Percentiles rank a stretch among this genome's conserved stretches.
phyloP scores from a whole-genome alignment of 352 stramenopile genomes.

The Pythium apleroticum region DNA sequence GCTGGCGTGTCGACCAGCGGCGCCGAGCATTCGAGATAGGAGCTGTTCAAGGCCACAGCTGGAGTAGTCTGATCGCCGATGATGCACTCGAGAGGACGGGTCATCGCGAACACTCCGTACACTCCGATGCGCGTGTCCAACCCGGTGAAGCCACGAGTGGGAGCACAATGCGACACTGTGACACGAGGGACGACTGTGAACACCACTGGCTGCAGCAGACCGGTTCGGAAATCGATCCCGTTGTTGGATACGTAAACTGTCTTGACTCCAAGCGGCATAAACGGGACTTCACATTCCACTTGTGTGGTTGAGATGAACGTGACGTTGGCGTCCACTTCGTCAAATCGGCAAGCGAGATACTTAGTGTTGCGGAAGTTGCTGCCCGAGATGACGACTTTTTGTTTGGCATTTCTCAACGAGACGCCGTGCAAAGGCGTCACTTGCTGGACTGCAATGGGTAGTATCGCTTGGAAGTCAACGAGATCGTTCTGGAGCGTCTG shows the following conservation, averaged over 20 bases:
- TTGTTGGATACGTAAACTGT: slow-evolving; percentile 58
- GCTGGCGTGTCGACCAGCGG: not conserved
- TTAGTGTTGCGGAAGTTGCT: slow-evolving; percentile 52
- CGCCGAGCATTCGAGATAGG: slow-evolving; percentile 18
- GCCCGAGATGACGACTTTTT: slow-evolving; percentile 36
- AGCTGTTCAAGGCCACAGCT: slow-evolving; percentile 16
- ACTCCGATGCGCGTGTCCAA: slow-evolving; percentile 11
- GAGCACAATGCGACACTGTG: slow-evolving; percentile 2
- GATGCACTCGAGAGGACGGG: slow-evolving; percentile 13
- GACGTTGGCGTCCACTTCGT: slow-evolving; percentile 25
- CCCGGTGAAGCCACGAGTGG: slow-evolving; percentile 7
- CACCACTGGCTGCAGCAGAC: not conserved
- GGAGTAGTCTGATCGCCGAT: not conserved
- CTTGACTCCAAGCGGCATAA: slow-evolving; percentile 39
- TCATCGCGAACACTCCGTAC: slow-evolving; percentile 20
- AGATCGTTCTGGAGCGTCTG: slow-evolving; percentile 31
- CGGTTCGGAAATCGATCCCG: slow-evolving; percentile 42
- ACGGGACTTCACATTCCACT: slow-evolving; percentile 61
- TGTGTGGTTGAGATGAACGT: slow-evolving; percentile 44
- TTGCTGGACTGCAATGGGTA: slow-evolving; percentile 30
- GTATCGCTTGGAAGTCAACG: slow-evolving; percentile 34
- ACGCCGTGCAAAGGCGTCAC: slow-evolving; percentile 19
- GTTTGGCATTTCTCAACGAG: slow-evolving; percentile 8
- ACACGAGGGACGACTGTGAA: slow-evolving; percentile 19
- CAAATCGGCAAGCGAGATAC: slow-evolving; percentile 47